Base-by-base conservation (phyloP, 805 yeast genomes). In the Teunomyces tritomae region DNA sequence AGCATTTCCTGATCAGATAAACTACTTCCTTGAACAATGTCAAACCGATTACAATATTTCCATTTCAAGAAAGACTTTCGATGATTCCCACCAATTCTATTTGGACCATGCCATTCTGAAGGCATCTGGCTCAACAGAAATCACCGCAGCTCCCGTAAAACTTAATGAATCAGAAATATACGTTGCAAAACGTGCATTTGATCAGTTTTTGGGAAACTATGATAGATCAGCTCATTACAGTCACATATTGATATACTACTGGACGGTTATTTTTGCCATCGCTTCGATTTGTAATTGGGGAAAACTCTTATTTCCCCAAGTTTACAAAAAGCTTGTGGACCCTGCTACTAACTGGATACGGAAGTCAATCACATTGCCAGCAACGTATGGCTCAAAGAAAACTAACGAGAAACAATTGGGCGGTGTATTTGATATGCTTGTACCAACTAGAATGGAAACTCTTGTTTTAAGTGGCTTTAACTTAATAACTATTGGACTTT, bases 121-220 rank as follows among this genome's bases (percentile, higher is more conserved):
- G 20, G 8, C 29, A 2, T 6, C 39, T 20, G 29, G 32, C 16
- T 5, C 27, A 8, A 24, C 39, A 8, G n/a, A 13, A 14, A 32
- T 30, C 9, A 26, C 14, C 40, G 34, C 33, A 5, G 20, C 27
- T 34, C 74, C 73, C 0, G 58, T 68, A 10, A 58, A 55, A 43
- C 53, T 71, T 20, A 51, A 65, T 28, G 61, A 59, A 8, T 40
- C 57, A 2, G 41, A 44, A 8, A 57, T 62, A 8, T 5, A 37
- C 3, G 27, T 55, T 2, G 64, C 57, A 49, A 56, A 57, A 30
- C 56, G 51, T 9, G 55, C 72, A 2, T 71, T 67, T 49, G 69
- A 64, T 39, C 71, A 65, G 43, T 72, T 66, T 49, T 57, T 71
- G 39, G 76, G 76, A 8, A 72, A 71, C 57, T 70, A 68, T 47